phyloP scores from a whole-genome alignment of 73 alveolate species.

The Paramecium pentaurelia region DNA sequence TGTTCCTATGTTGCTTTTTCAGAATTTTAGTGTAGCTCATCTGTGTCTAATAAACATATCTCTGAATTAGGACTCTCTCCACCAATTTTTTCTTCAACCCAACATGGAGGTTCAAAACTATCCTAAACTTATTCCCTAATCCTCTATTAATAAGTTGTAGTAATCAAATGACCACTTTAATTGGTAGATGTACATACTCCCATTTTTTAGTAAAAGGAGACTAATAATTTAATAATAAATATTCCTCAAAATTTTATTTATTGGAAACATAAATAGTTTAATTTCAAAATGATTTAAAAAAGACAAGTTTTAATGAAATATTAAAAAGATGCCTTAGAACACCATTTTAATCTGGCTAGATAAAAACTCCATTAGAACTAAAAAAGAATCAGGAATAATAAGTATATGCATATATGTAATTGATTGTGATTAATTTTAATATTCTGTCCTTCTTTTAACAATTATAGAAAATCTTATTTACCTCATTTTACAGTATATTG shows the following conservation, averaged over 20 bases:
- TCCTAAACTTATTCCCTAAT: background rate
- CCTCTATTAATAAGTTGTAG: background rate
- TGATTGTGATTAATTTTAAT: no score
- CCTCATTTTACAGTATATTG: background rate
- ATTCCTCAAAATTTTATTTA: background rate
- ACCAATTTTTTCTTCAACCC: background rate
- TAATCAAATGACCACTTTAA: background rate
- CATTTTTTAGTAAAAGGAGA: background rate
- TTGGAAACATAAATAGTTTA: background rate
- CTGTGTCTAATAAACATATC: background rate
- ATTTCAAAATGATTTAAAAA: background rate
- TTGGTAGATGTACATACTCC: constrained; percentile 27
- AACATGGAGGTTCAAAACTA: constrained; percentile 2
- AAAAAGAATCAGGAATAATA: no score
- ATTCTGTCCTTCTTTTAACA: no score
- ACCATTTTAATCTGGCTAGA: background rate
- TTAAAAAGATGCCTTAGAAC: background rate
- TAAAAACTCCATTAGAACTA: background rate
- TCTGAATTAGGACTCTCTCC: background rate
- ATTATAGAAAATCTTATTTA: background rate
- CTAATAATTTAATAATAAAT: background rate
- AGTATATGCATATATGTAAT: no score
- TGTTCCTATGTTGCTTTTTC: background rate
- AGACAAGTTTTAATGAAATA: background rate
- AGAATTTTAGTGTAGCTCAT: background rate